Conservation (phyloP, 371 early-diverging fungal species). For the Rhizopus microsporus region DNA sequence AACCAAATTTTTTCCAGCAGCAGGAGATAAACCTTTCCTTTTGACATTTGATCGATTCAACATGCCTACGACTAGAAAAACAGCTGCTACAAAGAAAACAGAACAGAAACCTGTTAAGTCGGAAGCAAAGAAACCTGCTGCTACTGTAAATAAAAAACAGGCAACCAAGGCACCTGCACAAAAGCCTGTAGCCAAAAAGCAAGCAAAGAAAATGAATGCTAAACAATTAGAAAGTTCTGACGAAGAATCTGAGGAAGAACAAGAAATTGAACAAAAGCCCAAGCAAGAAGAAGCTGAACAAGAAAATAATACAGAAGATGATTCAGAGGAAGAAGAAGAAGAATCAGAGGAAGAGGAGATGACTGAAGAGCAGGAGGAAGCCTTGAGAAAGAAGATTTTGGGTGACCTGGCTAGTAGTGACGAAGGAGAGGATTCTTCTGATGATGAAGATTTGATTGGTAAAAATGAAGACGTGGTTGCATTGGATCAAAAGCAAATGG, state of each 20-base stretch:
- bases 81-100: not conserved
- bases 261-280: constrained; percentile 1
- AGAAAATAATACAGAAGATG: constrained; percentile 8
- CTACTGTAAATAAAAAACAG: not conserved
- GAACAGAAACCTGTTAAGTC: not conserved
- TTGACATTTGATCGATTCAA: too few species aligned
- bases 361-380: constrained; percentile 12
- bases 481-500: constrained; percentile 32
- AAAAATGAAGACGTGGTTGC: constrained; percentile 53
- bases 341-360: constrained; percentile 6
- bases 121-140: not conserved
- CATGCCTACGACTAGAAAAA: constrained; percentile 4
- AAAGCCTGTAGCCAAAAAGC: not conserved
- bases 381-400: constrained; percentile 11
- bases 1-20: too few species aligned
- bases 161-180: not conserved
- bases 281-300: constrained; percentile 5
- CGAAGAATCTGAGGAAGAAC: not conserved
- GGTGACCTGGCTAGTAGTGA: not conserved
- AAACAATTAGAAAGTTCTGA: not conserved
- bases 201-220: not conserved
- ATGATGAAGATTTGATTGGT: constrained; percentile 31
- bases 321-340: constrained; percentile 9
- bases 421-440: constrained; percentile 1
- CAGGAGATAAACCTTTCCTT: too few species aligned